Percentiles rank a stretch among this genome's conserved stretches.
phyloP scores from a whole-genome alignment of 495 filamentous ascomycete genomes.

The Lepraria neglecta region DNA sequence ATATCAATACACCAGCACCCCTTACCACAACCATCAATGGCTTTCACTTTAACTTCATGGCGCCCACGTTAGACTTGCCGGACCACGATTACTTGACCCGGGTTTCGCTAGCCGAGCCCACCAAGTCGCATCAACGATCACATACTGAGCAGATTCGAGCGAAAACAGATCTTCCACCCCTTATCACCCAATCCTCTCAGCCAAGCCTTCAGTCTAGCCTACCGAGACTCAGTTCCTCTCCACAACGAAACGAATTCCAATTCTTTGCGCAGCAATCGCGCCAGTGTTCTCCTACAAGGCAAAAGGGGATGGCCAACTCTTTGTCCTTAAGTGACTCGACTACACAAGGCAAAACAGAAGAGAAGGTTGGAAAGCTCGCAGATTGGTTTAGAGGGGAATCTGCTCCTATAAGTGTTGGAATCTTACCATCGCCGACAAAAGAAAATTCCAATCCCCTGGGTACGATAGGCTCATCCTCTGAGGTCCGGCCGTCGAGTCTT shows the following conservation, averaged over 20 bases:
- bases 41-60: background rate
- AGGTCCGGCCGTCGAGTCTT: constrained; percentile 23
- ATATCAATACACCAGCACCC: background rate
- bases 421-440: constrained; percentile 30
- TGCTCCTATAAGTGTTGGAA: constrained; percentile 41
- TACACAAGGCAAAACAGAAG: background rate
- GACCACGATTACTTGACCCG: background rate
- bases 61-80: background rate
- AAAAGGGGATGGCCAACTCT: constrained; percentile 6
- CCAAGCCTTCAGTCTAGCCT: background rate
- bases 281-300: constrained; percentile 6
- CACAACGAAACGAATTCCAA: background rate
- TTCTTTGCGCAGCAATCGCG: background rate
- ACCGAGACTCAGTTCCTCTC: background rate
- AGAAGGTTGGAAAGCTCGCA: constrained; percentile 33
- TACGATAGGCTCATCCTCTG: constrained; percentile 20
- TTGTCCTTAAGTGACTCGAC: background rate
- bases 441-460: constrained; percentile 26
- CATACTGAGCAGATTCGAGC: background rate
- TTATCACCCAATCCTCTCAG: background rate
- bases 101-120: background rate
- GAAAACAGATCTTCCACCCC: constrained; percentile 10
- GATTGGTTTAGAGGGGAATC: constrained; percentile 51
- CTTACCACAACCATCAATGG: constrained; percentile 1
- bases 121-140: constrained; percentile 5